Evolutionary conservation across 2,329 filamentous ascomycete species (phyloP), one percentile per base, ranked within the genome.

Genomic region (Sarocladiaceae sp.): DNA sequence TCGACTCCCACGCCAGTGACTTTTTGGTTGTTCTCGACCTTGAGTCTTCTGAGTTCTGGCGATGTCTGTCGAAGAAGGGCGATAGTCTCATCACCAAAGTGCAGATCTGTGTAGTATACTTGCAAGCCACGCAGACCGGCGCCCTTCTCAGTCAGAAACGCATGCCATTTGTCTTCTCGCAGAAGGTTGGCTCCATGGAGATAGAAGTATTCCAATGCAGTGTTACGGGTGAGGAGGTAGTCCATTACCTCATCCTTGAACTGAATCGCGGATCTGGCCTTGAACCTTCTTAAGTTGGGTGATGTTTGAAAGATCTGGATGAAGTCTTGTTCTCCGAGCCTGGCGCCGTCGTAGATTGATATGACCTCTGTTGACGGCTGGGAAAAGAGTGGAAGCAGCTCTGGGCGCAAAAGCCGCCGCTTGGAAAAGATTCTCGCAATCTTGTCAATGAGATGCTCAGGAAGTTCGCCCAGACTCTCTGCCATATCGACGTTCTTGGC

Each of bases 141-240:
- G 10, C 89, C 90, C 47, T 84, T 81, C 42, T 73, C 70, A 11
- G 68, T 65, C 44, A 96, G 78, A 40, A 85, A 80, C 40, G 76
- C 70, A 43, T 76, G 72, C 90, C 90, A 96, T 57, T 80, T 81
- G 3, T 74, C 69, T 48, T 93, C 82, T 9, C 83, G 82, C 13
- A 97, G 69, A 1, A 97, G 77, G 52, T 95, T 97, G 9, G 88
- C 81, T 10, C 88, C 87, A 50, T 93, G 83, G 0, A 97, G 73
- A 50, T 88, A 85, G 33, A 97, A 71, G 45, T 80, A 74, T 48
- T 81, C 76, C n/a, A 96, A 69, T 7, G 75, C 64, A 41, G 80
- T 76, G 41, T 85, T 75, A 39, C 87, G 85, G 45, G 81, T 80
- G 16, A 87, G 70, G 56, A 96, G 76, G 60, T 91, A 95, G 43